Conservation (phyloP, 768 basidiomycete species). For the Termitomyces sp. region DNA sequence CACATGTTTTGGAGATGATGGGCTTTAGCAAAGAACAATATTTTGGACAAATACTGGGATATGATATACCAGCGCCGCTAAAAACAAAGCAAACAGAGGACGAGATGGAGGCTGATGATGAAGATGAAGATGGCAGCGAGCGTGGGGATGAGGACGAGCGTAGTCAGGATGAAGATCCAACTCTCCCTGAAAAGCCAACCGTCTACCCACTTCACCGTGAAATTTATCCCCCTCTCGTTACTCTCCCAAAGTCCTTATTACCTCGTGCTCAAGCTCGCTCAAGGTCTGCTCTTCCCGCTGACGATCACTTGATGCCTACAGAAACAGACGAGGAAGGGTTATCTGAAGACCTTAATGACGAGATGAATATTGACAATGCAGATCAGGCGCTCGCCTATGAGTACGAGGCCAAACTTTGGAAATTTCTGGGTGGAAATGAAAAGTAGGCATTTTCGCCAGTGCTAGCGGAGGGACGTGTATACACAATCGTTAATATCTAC, state of each 20-base stretch:
- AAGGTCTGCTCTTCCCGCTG: not conserved
- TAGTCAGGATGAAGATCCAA: constrained; percentile 2
- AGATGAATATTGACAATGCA: constrained; percentile 31
- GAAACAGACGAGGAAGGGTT: constrained; percentile 21
- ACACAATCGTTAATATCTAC: not conserved
- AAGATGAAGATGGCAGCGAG: not conserved
- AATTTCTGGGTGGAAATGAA: constrained; percentile 7
- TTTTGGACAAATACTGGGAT: constrained; percentile 29
- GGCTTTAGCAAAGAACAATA: constrained; percentile 36
- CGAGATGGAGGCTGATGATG: not conserved
- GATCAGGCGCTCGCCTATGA: constrained; percentile 26
- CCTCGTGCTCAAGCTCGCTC: not conserved
- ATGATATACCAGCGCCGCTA: not conserved
- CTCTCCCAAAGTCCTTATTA: constrained; percentile 10
- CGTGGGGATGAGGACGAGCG: constrained; percentile 8
- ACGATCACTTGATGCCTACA: constrained; percentile 15
- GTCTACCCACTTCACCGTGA: constrained; percentile 18
- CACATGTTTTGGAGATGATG: constrained; percentile 44
- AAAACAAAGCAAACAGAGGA: constrained; percentile 2
- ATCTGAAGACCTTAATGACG: constrained; percentile 35
- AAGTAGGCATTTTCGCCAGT: not conserved
- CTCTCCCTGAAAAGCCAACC: constrained; percentile 3
- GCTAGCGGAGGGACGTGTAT: not conserved
- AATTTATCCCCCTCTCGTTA: constrained; percentile 18
- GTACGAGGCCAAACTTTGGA: constrained; percentile 42